Evolutionary conservation across 139 green algal species (phyloP).

Genomic region (Microglena sp.): DNA sequence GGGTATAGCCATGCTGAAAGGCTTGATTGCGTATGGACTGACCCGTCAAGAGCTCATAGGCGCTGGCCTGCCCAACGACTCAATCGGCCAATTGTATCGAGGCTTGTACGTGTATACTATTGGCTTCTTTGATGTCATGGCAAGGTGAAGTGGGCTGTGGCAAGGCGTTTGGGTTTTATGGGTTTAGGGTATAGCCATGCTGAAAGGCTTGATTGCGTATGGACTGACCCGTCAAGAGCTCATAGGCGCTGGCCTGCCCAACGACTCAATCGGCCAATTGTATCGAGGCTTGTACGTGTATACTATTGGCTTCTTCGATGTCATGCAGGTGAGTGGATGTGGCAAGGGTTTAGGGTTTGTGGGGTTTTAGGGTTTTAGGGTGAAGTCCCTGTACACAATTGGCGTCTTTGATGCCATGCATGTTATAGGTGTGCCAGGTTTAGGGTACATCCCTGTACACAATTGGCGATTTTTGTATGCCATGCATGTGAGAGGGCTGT

Average conservation of each 20-base stretch:
- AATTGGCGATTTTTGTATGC: too few relatives aligned
- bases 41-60: constrained; percentile 27
- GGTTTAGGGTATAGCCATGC: too few relatives aligned
- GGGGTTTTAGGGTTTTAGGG: too few relatives aligned
- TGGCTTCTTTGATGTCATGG: constrained; percentile 43
- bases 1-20: too few relatives aligned
- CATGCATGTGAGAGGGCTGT: too few relatives aligned
- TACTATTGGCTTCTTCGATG: constrained; percentile 43
- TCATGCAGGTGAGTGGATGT: constrained; percentile 37
- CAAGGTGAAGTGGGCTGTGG: too few relatives aligned
- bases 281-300: constrained; percentile 50
- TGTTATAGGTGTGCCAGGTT: too few relatives aligned
- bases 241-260: constrained; percentile 26
- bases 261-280: constrained; percentile 27
- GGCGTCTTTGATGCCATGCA: too few relatives aligned
- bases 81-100: constrained; percentile 34
- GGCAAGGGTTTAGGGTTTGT: too few relatives aligned
- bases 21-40: constrained; percentile 22
- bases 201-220: constrained; percentile 18
- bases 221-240: constrained; percentile 30
- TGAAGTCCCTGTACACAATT: too few relatives aligned
- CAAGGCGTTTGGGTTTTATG: too few relatives aligned
- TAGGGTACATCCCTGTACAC: too few relatives aligned
- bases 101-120: constrained; percentile 49
- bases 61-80: constrained; percentile 28